Base-by-base conservation (phyloP, 2,329 filamentous ascomycete genomes). In the Chaetomium sp. region DNA sequence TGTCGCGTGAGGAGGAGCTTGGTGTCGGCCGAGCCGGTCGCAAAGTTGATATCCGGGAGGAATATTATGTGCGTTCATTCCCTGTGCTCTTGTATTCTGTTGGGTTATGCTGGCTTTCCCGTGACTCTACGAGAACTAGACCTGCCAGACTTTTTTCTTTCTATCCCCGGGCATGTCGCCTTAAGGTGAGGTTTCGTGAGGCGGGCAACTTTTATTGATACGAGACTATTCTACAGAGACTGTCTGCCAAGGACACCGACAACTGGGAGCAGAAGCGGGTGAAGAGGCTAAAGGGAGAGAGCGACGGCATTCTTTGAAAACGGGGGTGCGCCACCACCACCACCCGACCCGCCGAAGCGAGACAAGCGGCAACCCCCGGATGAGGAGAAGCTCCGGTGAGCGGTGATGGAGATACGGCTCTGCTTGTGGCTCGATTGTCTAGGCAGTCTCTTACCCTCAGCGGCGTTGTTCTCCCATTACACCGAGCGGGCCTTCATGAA, bases 261-360 rank as follows among this genome's bases (percentile, higher is more conserved):
- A 82, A 90, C 68, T 99, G 94, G 94, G 92, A 97, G 70, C 94
- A 97, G 74, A 95, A 94, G 73, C 84, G 95, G 52, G 91, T 97
- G 9, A 85, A 96, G 75, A 79, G 94, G 68, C 79, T 96, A 58
- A 85, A 89, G 19, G 94, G 94, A 62, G 95, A 99, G 72, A 87
- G 83, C 58, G 92, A 99, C 70, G 92, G 92, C 37, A 81, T 89
- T 50, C 70, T 96, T 62, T 87, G 55, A 65, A 32, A n/a, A 45
- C 2, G n/a, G 5, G 10, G 6, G n/a, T 27, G 19, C 19, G 19
- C 19, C 19, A 27, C 19, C 19, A 27, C 19, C 27, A 9, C 19
- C 19, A 32, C 7, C 33, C 32, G n/a, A 14, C 34, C 6, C 46
- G 7, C 35, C 10, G 19, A 35, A 5, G 12, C 10, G 38, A 34